Conservation (phyloP, 805 yeast genomes). For the Cyberlindnera veronae region DNA sequence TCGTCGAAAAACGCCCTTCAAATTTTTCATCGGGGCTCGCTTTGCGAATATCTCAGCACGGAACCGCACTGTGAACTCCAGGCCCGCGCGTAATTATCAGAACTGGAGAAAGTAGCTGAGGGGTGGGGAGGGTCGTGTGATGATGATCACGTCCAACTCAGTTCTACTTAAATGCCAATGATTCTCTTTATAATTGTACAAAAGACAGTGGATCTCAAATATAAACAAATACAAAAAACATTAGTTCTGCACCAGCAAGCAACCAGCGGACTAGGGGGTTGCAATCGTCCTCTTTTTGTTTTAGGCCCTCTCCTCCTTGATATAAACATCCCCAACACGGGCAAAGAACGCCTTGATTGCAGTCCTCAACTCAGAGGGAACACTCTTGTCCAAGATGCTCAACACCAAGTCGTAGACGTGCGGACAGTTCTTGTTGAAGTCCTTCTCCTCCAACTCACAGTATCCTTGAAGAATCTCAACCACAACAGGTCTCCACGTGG, state of each 20-base stretch:
- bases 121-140: too few relatives aligned
- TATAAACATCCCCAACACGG: constrained; percentile 50
- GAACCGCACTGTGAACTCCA: too few relatives aligned
- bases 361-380: constrained; percentile 56
- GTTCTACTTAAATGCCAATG: too few relatives aligned
- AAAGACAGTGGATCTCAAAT: too few relatives aligned
- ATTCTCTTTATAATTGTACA: too few relatives aligned
- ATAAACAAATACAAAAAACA: too few relatives aligned
- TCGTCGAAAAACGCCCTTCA: constrained; percentile 19
- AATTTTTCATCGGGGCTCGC: constrained; percentile 13
- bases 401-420: constrained; percentile 57
- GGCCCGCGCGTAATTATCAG: too few relatives aligned
- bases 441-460: constrained; percentile 69
- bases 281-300: neutral
- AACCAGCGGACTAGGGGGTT: too few relatives aligned
- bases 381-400: constrained; percentile 55
- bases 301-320: constrained; percentile 20
- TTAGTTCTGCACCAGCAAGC: too few relatives aligned
- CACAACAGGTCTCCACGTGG: constrained; percentile 90
- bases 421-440: constrained; percentile 58
- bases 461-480: constrained; percentile 84
- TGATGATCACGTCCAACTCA: too few relatives aligned
- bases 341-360: constrained; percentile 59
- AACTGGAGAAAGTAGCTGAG: too few relatives aligned
- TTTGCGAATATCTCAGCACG: constrained; percentile 20